Evolutionary conservation across 2,329 filamentous ascomycete genomes (phyloP), one percentile per base, ranked within the genome.

Genomic region (Paraphoma chrysanthemicola): DNA sequence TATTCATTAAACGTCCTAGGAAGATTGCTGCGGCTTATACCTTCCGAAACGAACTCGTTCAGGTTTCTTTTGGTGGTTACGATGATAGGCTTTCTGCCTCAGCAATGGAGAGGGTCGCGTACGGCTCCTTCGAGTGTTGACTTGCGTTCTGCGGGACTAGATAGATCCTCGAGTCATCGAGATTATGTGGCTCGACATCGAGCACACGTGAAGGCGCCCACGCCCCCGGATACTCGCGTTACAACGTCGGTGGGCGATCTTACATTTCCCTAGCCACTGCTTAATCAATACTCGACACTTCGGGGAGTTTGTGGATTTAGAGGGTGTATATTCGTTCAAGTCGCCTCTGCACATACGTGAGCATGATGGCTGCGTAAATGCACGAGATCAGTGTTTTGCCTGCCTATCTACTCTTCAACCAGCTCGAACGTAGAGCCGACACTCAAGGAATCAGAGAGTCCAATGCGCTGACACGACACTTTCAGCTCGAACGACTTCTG

Each of bases 1-100:
- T 17, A 54, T 31, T 11, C 47, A 10, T 31, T 46, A n/a, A 54
- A 53, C 1, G 51, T 53, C 28, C 33, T 52, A 7, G 49, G 41
- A 1, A 50, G 6, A 4, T n/a, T 16, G 12, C 4, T 6, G 17
- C 14, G 10, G 3, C 14, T 4, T 8, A 47, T 47, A 14, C 30
- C 18, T 36, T 8, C 11, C n/a, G 17, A 16, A 16, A 7, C 7
- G 31, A 17, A 29, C 18, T 47, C 28, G 4, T 4, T 6, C n/a
- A 14, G 5, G 18, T 47, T 47, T 7, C 2, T 4, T 28, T 14
- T 36, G 14, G 29, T 33, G 11, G 6, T 17, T 14, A 7, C 14
- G 38, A 41, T 41, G 6, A 41, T 41, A 9, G 11, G 28, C 8
- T 8, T 5, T 4, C 3, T 2, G 14, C 44, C 44, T 30, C 44